These are phyloP conservation scores for Pichia sp. DNA, from an alignment of 1,139 yeast genomes.

Conservation along the genomic window DNA sequence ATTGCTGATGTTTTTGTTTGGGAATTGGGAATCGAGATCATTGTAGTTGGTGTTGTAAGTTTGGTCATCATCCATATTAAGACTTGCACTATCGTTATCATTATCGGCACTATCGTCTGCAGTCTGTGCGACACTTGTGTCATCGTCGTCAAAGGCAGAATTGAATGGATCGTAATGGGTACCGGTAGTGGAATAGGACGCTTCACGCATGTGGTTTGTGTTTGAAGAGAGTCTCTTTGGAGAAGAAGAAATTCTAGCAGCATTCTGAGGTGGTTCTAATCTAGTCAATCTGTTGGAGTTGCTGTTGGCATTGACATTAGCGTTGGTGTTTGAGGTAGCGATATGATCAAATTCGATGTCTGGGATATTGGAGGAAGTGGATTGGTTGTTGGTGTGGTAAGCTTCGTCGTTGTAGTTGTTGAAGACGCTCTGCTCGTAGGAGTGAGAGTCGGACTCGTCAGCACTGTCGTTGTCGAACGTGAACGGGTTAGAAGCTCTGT, in stretches of 20 bases:
- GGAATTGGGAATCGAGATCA: background rate
- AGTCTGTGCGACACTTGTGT: background rate
- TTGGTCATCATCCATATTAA: background rate
- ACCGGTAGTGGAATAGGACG: background rate
- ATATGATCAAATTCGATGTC: background rate
- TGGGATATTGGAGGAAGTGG: background rate
- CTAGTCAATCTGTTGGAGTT: background rate
- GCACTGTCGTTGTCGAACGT: conserved; percentile 13
- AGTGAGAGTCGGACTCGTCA: conserved; percentile 1
- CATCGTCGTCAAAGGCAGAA: conserved; percentile 12
- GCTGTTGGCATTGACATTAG: background rate
- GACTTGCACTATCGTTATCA: background rate
- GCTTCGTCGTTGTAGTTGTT: background rate
- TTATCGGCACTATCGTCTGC: background rate
- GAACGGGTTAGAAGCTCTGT: conserved; percentile 5
- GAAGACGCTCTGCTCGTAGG: background rate
- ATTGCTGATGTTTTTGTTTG: background rate
- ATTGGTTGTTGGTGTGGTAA: background rate
- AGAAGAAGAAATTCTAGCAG: conserved; percentile 8
- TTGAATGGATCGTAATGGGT: conserved; percentile 9
- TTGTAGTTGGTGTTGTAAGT: background rate
- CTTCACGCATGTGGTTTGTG: conserved; percentile 10
- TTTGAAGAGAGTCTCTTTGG: conserved; percentile 1
- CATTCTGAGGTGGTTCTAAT: conserved; percentile 5
- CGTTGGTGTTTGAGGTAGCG: background rate